These are phyloP conservation scores for Tulasnella sp. DNA, from an alignment of 768 basidiomycete genomes.

Conservation along the genomic window DNA sequence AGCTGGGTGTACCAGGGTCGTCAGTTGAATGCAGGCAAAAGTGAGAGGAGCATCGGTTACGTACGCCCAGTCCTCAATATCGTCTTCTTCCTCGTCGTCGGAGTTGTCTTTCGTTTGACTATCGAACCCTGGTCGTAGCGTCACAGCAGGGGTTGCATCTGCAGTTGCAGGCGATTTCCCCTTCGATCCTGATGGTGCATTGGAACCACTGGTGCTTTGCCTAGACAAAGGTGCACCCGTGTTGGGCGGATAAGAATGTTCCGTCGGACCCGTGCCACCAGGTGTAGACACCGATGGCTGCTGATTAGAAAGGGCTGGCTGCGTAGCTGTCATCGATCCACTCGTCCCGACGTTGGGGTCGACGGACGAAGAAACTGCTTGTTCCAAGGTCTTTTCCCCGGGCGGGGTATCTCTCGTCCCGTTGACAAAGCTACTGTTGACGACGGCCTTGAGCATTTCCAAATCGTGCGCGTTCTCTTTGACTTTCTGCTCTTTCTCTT, in stretches of 20 bases:
- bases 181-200: not conserved
- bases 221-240: not conserved
- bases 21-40: not conserved
- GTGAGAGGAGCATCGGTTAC: conserved; percentile 38
- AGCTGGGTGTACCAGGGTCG: conserved; percentile 41
- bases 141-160: not conserved
- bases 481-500: conserved; percentile 29
- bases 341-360: not conserved
- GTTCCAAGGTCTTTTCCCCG: not conserved
- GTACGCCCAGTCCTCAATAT: conserved; percentile 35
- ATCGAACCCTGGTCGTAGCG: not conserved
- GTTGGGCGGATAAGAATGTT: not conserved
- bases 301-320: not conserved
- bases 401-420: not conserved
- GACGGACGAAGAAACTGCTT: not conserved
- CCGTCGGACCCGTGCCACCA: not conserved
- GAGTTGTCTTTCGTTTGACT: conserved; percentile 20
- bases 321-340: not conserved
- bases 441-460: conserved; percentile 39
- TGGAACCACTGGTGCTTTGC: not conserved
- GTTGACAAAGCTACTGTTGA: conserved; percentile 17
- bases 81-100: conserved; percentile 29
- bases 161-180: not conserved
- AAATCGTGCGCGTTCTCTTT: conserved; percentile 31
- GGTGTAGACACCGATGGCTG: not conserved